These are phyloP conservation scores for Mycena filopes DNA, from an alignment of 768 basidiomycete genomes.

Conservation along the genomic window DNA sequence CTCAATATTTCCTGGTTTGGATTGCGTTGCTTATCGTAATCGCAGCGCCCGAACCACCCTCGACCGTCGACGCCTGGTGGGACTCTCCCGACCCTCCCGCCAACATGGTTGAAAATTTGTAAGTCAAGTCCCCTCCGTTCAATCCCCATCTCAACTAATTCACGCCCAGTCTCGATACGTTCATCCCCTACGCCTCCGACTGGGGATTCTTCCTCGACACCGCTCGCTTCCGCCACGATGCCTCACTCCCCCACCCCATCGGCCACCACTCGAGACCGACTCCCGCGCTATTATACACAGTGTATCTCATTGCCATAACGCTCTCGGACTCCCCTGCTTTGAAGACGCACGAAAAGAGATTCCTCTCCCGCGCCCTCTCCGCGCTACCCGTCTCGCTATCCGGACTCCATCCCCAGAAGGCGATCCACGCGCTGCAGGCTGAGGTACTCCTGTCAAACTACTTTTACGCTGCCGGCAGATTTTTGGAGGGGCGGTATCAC, in stretches of 20 bases:
- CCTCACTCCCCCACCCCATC: conserved; percentile 32
- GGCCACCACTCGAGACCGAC: conserved; percentile 37
- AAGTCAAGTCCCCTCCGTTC: too few relatives aligned
- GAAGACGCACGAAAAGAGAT: conserved; percentile 24
- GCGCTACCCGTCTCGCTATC: conserved; percentile 37
- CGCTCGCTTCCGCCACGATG: conserved; percentile 47
- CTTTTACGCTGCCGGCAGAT: conserved; percentile 52
- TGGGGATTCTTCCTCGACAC: conserved; percentile 59
- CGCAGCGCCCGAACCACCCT: background rate
- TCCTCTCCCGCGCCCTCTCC: conserved; percentile 46
- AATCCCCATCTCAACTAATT: background rate
- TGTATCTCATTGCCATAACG: conserved; percentile 39
- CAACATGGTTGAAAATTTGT: conserved; percentile 7
- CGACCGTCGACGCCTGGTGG: conserved; percentile 12
- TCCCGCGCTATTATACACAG: conserved; percentile 36
- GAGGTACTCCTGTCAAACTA: conserved; percentile 57
- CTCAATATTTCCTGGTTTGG: background rate
- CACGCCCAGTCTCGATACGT: conserved; percentile 29
- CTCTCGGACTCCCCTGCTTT: conserved; percentile 6
- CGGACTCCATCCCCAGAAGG: conserved; percentile 38
- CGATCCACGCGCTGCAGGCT: conserved; percentile 48
- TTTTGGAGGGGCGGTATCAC: conserved; percentile 49
- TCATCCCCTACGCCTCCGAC: conserved; percentile 51
- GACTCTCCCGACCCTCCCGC: conserved; percentile 10
- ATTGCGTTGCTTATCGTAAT: background rate